Evolutionary conservation across 192 early-diverging fungal species (phyloP), one percentile per base, ranked within the genome.

Genomic region (Linnemannia schmuckeri): DNA sequence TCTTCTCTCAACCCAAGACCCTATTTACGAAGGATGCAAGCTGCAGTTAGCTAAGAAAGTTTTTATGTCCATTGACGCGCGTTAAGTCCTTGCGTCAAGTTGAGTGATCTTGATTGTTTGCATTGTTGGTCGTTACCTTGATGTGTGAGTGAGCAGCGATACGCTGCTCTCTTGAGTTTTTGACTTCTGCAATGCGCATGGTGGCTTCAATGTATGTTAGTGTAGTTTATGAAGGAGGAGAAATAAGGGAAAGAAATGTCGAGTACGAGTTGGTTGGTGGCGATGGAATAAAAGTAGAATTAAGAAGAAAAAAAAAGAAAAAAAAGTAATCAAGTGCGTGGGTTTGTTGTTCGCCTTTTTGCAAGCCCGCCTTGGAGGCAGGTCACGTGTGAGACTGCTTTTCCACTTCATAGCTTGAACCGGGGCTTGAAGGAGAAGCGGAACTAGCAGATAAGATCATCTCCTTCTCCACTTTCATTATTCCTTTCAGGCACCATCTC

Each of bases 131-230:
- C 2, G 61, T 66, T 75, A 81, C 98, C 83, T 97, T 97, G 82
- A 99, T 99, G 88, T 99, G 99, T 4, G 98, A 98, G 89, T 99
- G 99, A 37, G 98, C 94, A 37, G 99, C 98, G 46, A 97, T 93
- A 73, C 98, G 93, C 91, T 97, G 97, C 77, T 99, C 98, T 82
- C 97, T 94, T n/a, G 96, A 95, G 84, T 93, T 94, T 79, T 95
- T 96, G 40, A 99, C 97, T 88, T 97, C 96, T 54, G 96, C 93
- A 87, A 99, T 96, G 88, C 94, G 95, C 98, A 99, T 99, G 70
- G 2, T 88, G 49, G 24, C 35, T 49, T 35, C 27, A 40, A 47
- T 52, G 27, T 41, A 44, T 76, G 72, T 66, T 17, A 20, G 35
- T 33, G 24, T 18, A 38, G 35, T 42, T 49, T 24, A 54, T 49